Evolutionary conservation across 176 grass and related monocot genomes (phyloP), one percentile per base, ranked within the genome.

Genomic region (Typha latifolia): DNA sequence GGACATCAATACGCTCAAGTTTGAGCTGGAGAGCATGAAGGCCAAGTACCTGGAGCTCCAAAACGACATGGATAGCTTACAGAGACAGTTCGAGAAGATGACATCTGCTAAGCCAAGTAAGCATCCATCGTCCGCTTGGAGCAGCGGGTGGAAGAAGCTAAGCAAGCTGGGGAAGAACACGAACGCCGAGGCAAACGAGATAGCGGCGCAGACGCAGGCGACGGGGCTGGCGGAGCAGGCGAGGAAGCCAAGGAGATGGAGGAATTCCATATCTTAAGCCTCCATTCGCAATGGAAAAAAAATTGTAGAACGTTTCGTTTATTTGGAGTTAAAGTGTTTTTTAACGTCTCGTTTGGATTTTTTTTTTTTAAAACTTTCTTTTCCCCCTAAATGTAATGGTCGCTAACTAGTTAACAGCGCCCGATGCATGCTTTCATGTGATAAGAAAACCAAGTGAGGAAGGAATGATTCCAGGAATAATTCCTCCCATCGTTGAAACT

Each of bases 1-100:
- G 88, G 94, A 99, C 82, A 99, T 99, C 79, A 93, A 99, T 86
- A 99, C 86, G 31, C 89, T 99, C 59, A 99, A 99, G 81, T 93
- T 99, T 75, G 94, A 99, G 81, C 86, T 99, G 57, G 94, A 99
- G 72, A 93, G 86, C 86, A 77, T 93, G 79, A 99, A 93, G 75
- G 81, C 86, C 75, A 99, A 93, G 94, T 99, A 99, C 53, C 72
- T 99, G 52, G 89, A 93, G 77, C 88, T 99, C 67, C 94, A 99
- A 77, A 85, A 81, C 62, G 94, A 93, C 70, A 93, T 93, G 89
- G 94, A 93, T 73, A 68, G 63, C 71, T 70, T 99, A 9, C 94
- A 90, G 71, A 86, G 87, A 73, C 79, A 87, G 70, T 78, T 93
- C 12, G 85, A 86, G 66, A 82, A 87, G 56, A 22, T 50, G 50